phyloP scores from a whole-genome alignment of 306 rosid genomes.

The Citrullus amarus region DNA sequence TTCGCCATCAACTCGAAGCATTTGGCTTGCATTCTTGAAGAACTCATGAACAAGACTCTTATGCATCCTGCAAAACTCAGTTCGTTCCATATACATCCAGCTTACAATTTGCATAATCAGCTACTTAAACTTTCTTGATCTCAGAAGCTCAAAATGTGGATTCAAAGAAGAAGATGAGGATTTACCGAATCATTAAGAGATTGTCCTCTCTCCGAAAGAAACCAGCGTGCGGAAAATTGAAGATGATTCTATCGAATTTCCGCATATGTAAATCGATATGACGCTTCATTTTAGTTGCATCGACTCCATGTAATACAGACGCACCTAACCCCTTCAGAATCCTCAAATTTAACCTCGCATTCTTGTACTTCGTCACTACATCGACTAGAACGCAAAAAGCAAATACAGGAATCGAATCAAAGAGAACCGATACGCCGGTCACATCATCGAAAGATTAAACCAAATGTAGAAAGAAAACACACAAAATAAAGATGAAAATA shows the following conservation, averaged over 20 bases:
- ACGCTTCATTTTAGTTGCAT: slow-evolving; percentile 43
- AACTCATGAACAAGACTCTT: slow-evolving; percentile 32
- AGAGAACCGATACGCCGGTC: neutral
- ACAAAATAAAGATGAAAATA: neutral
- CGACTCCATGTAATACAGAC: slow-evolving; percentile 14
- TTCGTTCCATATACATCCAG: neutral
- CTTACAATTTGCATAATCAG: neutral
- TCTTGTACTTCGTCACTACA: neutral
- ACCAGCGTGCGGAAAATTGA: slow-evolving; percentile 64
- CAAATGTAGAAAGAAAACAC: neutral
- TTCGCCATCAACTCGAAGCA: slow-evolving; percentile 42
- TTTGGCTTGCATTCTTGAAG: slow-evolving; percentile 29
- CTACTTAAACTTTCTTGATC: neutral
- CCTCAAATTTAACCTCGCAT: neutral
- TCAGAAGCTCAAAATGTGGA: neutral
- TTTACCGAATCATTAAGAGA: slow-evolving; percentile 20
- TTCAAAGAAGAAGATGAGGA: neutral
- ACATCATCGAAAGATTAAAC: neutral
- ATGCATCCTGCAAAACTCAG: slow-evolving; percentile 32
- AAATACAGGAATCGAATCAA: neutral
- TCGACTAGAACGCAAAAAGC: neutral
- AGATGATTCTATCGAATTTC: slow-evolving; percentile 34
- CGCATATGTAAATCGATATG: neutral
- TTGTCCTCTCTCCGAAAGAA: slow-evolving; percentile 25
- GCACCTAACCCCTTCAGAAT: neutral